phyloP scores from a whole-genome alignment of 208 protist genomes.

The Naegleria lovaniensis region DNA sequence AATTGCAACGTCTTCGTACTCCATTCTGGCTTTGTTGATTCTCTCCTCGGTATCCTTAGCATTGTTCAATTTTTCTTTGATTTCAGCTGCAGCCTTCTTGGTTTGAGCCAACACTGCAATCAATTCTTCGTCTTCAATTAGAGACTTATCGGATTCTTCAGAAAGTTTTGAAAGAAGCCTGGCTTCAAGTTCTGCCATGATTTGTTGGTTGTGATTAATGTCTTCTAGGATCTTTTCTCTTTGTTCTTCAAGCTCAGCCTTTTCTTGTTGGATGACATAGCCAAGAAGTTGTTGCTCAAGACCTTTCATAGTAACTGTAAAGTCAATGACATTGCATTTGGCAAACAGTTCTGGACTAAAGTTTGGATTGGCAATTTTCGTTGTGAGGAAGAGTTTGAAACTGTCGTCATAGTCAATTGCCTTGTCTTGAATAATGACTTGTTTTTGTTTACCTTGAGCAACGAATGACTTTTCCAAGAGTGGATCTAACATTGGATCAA shows the following conservation, averaged over 20 bases:
- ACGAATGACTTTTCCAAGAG: slow-evolving; percentile 92
- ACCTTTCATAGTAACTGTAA: slow-evolving; percentile 97
- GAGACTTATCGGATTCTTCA: slow-evolving; percentile 74
- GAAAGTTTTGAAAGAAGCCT: slow-evolving; percentile 86
- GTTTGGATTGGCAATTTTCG: slow-evolving; percentile 95
- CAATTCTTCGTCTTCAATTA: slow-evolving; percentile 84
- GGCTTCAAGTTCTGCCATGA: slow-evolving; percentile 82
- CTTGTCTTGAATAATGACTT: slow-evolving; percentile 82
- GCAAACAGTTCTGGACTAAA: slow-evolving; percentile 95
- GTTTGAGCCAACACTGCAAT: slow-evolving; percentile 90
- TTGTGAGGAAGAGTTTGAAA: slow-evolving; percentile 92
- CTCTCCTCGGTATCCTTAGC: slow-evolving; percentile 88
- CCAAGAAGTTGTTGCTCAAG: slow-evolving; percentile 93
- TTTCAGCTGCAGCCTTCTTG: slow-evolving; percentile 91
- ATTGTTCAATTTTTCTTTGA: slow-evolving; percentile 87
- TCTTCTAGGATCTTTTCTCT: slow-evolving; percentile 87
- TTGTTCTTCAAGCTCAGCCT: slow-evolving; percentile 93
- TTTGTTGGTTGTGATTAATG: slow-evolving; percentile 90
- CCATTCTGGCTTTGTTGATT: slow-evolving; percentile 88
- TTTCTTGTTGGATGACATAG: slow-evolving; percentile 90
- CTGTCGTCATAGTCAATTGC: slow-evolving; percentile 82
- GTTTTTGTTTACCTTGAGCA: slow-evolving; percentile 64
- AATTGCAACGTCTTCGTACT: slow-evolving; percentile 91
- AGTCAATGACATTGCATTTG: slow-evolving; percentile 95
- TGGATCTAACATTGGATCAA: slow-evolving; percentile 95